Base-by-base conservation (phyloP, 148 eudicot genomes). In the Limonium bicolor region DNA sequence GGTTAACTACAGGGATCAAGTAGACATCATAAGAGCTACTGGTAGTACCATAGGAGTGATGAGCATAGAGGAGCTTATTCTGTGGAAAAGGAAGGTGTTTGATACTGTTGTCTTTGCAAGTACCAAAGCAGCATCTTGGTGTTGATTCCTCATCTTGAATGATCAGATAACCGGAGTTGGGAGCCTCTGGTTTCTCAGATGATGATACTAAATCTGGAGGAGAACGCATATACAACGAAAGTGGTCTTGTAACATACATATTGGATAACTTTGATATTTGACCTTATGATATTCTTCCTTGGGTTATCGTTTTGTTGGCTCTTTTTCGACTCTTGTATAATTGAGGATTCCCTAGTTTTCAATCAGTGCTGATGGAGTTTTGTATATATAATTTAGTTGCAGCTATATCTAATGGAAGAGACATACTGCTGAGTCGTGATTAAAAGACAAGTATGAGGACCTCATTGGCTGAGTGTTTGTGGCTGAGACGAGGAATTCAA, bases 181-280 rank as follows among this genome's bases (percentile, higher is more conserved):
- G 73, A 44, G 68, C 73, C 13, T 62, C 58, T 2, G 57, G 73
- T 0, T 53, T 53, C 13, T 22, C 10, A 23, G 53, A 6, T 11
- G 30, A 48, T n/a, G n/a, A n/a, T n/a, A n/a, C n/a, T 7, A 67
- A 27, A 0, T 50, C 27, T 2, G 57, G 64, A 16, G 64, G 64
- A 1, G 56, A 53, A 8, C 28, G 42, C 22, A 31, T 36, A 46
- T 50, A 67, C 0, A 57, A 38, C 30, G 72, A 52, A 4, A 62
- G 43, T 20, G 60, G 53, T 24, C 64, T 62, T 8, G 72, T 62
- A 2, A 61, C 55, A 31, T 67, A 67, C 72, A 67, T 67, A 20
- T 65, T 57, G n/a, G n/a, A n/a, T n/a, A n/a, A n/a, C n/a, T n/a
- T n/a, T n/a, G n/a, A n/a, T n/a, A n/a, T n/a, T n/a, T n/a, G n/a